Evolutionary conservation across 345 rosid genomes (phyloP), one percentile per base, ranked within the genome.

Genomic region (Viola odorata): DNA sequence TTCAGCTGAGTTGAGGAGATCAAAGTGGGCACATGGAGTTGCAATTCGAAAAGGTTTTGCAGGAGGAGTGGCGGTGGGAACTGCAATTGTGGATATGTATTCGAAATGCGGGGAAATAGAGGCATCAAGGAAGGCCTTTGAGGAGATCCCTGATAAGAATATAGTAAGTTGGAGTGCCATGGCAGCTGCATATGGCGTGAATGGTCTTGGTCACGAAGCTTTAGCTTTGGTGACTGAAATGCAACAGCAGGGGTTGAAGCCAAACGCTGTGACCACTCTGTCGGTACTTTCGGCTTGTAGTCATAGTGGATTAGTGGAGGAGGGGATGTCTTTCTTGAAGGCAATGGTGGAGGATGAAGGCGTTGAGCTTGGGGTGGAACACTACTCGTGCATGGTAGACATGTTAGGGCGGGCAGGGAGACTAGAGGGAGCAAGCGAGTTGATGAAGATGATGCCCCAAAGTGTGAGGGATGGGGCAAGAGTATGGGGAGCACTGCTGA

Each of bases 381-480:
- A 90, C 60, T 90, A 79, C 70, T 79, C 95, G 0, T 83, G 95
- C 57, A 41, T 81, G 40, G 79, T 82, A 0, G 90, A 87, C 84
- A 79, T 90, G 89, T 73, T 90, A 44, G 62, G 83, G 58, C 82
- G 95, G 50, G 84, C 85, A 11, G 97, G 97, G 67, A 75, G 72
- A 75, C 63, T 82, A 3, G 66, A 81, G 32, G 64, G 14, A 3
- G 91, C 91, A 0, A 16, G 73, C 59, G 82, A 78, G 58, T 50
- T 90, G 69, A 71, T 87, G 40, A 70, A 69, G 51, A 69, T 66
- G 57, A 74, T 85, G 71, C 90, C 89, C 3, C 56, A 62, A 42
- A 70, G 50, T 36, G 3, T 77, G 7, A 73, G 79, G 57, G 56
- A 66, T 2, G 68, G 82, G 37, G 83, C 83, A 62, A 82, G 85